These are phyloP conservation scores for Phytopythium chamaehyphon DNA, from an alignment of 352 stramenopile genomes.

Conservation along the genomic window DNA sequence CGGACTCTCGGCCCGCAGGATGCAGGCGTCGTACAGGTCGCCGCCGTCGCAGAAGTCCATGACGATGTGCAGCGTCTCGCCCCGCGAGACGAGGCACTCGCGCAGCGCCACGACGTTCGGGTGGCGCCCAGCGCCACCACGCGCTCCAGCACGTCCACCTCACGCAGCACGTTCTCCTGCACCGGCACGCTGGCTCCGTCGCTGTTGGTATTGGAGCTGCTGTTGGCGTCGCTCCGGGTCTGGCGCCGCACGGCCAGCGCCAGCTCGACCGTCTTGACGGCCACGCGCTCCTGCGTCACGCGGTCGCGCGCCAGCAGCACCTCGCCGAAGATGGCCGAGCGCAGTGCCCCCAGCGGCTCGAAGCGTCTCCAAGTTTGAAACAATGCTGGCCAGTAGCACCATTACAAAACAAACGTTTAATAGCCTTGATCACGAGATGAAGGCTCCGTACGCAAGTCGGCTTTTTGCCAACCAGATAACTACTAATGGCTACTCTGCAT, in stretches of 20 bases:
- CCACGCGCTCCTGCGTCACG: constrained; percentile 46
- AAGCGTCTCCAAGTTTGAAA: constrained; percentile 18
- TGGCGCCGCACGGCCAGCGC: constrained; percentile 46
- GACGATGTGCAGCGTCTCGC: constrained; percentile 55
- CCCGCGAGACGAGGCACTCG: constrained; percentile 54
- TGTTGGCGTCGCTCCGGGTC: constrained; percentile 12
- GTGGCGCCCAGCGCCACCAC: constrained; percentile 49
- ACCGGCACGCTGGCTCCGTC: constrained; percentile 40
- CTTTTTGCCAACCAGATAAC: too few species aligned
- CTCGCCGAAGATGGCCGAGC: constrained; percentile 63
- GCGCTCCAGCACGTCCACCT: constrained; percentile 62
- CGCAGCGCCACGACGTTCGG: constrained; percentile 70
- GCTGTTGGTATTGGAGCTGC: too few species aligned
- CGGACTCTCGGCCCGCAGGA: constrained; percentile 26
- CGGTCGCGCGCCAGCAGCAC: constrained; percentile 61
- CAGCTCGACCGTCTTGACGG: constrained; percentile 73
- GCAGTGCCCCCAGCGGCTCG: constrained; percentile 37
- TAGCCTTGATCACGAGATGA: too few species aligned
- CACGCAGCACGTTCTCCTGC: constrained; percentile 65
- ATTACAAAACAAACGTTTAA: too few species aligned
- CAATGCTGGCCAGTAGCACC: too few species aligned
- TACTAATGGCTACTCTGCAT: too few species aligned
- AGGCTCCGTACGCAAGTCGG: too few species aligned
- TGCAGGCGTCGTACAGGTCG: constrained; percentile 64
- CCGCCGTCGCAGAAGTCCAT: constrained; percentile 77